Base-by-base conservation (phyloP, 805 yeast genomes). In the Kuraishia molischiana region DNA sequence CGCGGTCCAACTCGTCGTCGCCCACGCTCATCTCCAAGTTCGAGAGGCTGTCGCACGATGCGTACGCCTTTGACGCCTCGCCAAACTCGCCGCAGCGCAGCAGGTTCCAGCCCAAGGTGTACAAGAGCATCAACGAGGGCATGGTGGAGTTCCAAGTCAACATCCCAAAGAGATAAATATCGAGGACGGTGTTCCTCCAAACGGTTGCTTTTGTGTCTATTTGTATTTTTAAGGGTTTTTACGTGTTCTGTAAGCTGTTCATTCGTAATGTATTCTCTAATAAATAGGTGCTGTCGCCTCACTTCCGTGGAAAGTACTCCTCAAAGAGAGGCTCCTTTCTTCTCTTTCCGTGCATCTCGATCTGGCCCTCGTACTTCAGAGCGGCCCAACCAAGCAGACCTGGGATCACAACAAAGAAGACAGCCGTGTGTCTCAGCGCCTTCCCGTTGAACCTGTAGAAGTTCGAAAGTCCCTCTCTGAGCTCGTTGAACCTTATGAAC, bases 341-440 rank as follows among this genome's bases (percentile, higher is more conserved):
- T 42, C 56, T 54, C 33, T 53, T 55, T 24, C 54, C 52, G 15
- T 50, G 46, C 4, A 47, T 15, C 29, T 50, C 48, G 5, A 54
- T 13, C 35, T 32, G 18, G 22, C 42, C 38, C 41, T 59, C 61
- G 32, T 53, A 54, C 35, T 56, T 51, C 42, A 52, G 56, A 10
- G 59, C 58, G 26, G 52, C 44, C 36, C 55, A 59, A 20, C 51
- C 44, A 29, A 59, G 43, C n/a, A 51, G 50, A 29, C 53, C 56
- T 4, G 64, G 64, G 22, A 59, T 46, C 9, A 45, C 54, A 29
- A 56, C 57, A 28, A 58, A 44, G 46, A 53, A 56, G 10, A 55
- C 34, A 13, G 53, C 32, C 2, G 58, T 59, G 34, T 49, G 38
- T 5, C 50, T 40, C 5, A 55, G 50, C 2, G 61, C 51, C 38